Evolutionary conservation across 495 filamentous ascomycete species (phyloP).

Genomic region (Chlorociboria aeruginascens): DNA sequence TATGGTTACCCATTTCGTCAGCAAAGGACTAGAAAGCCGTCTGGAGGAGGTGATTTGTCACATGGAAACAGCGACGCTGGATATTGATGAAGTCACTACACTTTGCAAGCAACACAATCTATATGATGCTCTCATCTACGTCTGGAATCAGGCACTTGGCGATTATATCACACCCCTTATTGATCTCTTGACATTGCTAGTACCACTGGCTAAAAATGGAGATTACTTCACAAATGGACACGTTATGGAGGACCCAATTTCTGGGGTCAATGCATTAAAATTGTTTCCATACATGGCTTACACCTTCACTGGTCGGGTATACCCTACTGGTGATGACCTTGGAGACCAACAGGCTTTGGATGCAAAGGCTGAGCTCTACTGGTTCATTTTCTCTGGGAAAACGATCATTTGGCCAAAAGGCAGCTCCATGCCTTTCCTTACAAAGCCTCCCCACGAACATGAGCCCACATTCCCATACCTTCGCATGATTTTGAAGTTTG

Average conservation of each 20-base stretch:
- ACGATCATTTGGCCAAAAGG: conserved; percentile 51
- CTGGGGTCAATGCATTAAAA: conserved; percentile 63
- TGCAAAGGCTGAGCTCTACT: conserved; percentile 80
- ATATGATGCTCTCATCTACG: conserved; percentile 92
- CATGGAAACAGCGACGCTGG: conserved; percentile 79
- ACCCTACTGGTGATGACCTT: conserved; percentile 72
- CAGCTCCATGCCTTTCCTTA: conserved; percentile 39
- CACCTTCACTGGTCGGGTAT: conserved; percentile 77
- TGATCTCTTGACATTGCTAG: conserved; percentile 66
- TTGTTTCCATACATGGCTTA: conserved; percentile 94
- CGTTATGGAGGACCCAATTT: conserved; percentile 34
- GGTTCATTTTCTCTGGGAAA: conserved; percentile 83
- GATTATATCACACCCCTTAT: conserved; percentile 88
- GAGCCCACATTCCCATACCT: conserved; percentile 75
- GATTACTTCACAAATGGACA: conserved; percentile 29
- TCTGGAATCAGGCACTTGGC: conserved; percentile 82
- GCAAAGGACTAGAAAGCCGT: conserved; percentile 53
- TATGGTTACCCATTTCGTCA: conserved; percentile 68
- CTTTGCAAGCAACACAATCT: conserved; percentile 84
- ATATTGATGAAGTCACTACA: conserved; percentile 83
- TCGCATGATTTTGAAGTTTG: conserved; percentile 71
- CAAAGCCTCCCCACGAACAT: conserved; percentile 29
- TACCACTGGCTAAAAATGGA: conserved; percentile 42
- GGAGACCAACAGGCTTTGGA: conserved; percentile 51
- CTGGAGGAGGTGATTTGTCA: conserved; percentile 95